Base-by-base conservation (phyloP, 1,139 yeast species). In the Scheffersomyces quercinus region DNA sequence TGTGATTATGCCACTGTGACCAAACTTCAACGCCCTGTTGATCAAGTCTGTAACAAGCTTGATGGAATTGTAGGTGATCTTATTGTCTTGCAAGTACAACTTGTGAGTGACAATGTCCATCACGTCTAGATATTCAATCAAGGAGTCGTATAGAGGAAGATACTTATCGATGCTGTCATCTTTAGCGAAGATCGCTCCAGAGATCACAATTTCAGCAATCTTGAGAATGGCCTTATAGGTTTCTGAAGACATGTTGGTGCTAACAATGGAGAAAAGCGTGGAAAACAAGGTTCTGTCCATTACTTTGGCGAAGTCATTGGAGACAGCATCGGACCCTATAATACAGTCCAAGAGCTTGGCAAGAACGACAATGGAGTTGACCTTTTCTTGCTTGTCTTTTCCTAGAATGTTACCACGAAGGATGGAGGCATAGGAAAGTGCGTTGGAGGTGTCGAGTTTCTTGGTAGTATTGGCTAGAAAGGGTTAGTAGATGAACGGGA, bases 311-410 rank as follows among this genome's bases (percentile, higher is more conserved):
- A 76, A 67, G n/a, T 65, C 70, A 39, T 71, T 68, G 10, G 73
- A 64, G 20, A 62, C 62, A 1, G 77, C 73, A 11, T 74, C 73
- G 29, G 68, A 64, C 7, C 71, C 67, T 28, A 65, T 58, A 20
- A 73, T 58, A 48, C 73, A 70, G 44, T 79, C 83, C 42, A 79
- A 63, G 30, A 76, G 64, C 52, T 77, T 79, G 29, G 83, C 81
- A 44, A 79, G 62, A 6, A 79, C 80, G 11, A 79, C 79, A 9
- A 79, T 77, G 14, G 76, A 69, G 55, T 79, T 79, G 44, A 77
- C 78, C 52, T 75, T 76, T 48, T 77, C 82, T 51, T 75, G 75
- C 49, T 77, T 76, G 49, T 75, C 79, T 44, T 67, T 66, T 11
- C 79, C 79, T 44, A 73, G 58, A 39, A 77, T 74, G 38, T 73